These are phyloP conservation scores for Adansonia gregorii DNA, from an alignment of 441 rosid species.

Conservation along the genomic window DNA sequence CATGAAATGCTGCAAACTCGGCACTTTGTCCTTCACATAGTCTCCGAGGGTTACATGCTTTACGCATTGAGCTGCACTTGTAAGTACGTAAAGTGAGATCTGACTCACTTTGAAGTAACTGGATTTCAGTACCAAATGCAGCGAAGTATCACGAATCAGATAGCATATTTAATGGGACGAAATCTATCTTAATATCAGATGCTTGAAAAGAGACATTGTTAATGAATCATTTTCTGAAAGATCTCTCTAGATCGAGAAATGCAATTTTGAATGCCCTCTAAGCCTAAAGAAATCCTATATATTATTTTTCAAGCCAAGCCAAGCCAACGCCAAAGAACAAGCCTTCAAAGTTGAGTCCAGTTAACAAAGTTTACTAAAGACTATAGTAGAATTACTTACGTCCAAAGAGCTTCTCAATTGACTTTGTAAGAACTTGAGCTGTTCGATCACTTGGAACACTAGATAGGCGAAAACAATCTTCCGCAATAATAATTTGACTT, in stretches of 20 bases:
- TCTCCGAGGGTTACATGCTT: conserved; percentile 64
- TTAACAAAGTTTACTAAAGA: not conserved
- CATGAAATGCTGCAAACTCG: conserved; percentile 68
- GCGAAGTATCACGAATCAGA: not conserved
- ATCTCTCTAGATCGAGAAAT: not conserved
- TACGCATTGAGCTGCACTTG: conserved; percentile 50
- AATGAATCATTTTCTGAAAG: not conserved
- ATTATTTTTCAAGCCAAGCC: not conserved
- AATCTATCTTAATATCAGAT: not conserved
- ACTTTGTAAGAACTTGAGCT: conserved; percentile 53
- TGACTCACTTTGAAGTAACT: not conserved
- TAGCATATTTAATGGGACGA: not conserved
- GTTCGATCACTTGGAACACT: conserved; percentile 57
- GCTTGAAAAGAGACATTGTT: not conserved
- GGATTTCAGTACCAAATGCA: not conserved
- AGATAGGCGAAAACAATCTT: conserved; percentile 75
- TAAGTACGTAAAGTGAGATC: conserved; percentile 1
- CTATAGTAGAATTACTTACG: conserved; percentile 39
- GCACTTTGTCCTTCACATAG: conserved; percentile 60
- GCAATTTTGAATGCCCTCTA: conserved; percentile 1
- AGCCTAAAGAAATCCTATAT: not conserved
- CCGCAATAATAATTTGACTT: conserved; percentile 53
- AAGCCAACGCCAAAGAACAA: not conserved
- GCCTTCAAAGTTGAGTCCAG: not conserved
- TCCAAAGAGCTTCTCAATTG: conserved; percentile 64